These are phyloP conservation scores for Periglandula ipomoeae DNA, from an alignment of 2,329 filamentous ascomycete genomes.

Conservation along the genomic window DNA sequence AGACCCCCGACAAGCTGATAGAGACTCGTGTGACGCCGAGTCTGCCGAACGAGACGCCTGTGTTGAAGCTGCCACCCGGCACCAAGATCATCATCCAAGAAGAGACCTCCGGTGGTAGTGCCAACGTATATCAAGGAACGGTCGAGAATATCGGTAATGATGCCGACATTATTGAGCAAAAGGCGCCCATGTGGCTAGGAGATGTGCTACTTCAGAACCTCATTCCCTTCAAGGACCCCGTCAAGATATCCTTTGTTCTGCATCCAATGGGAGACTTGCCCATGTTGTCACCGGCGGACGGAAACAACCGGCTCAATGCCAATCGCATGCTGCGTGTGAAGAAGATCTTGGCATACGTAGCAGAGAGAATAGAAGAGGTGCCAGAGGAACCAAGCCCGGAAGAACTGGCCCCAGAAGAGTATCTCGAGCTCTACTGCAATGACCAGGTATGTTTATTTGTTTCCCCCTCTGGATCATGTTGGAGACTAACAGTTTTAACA, in stretches of 20 bases:
- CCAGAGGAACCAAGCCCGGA: slow-evolving; percentile 49
- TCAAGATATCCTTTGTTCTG: slow-evolving; percentile 92
- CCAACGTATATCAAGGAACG: slow-evolving; percentile 85
- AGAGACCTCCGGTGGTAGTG: slow-evolving; percentile 57
- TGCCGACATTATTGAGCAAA: slow-evolving; percentile 74
- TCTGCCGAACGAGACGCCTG: slow-evolving; percentile 63
- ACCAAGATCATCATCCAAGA: slow-evolving; percentile 63
- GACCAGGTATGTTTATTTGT: slow-evolving; percentile 56
- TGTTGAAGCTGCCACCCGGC: slow-evolving; percentile 60
- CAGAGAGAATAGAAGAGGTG: slow-evolving; percentile 78
- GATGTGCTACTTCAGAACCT: slow-evolving; percentile 79
- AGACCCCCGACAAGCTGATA: slow-evolving; percentile 43
- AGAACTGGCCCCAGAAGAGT: slow-evolving; percentile 73
- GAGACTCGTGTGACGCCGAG: slow-evolving; percentile 60
- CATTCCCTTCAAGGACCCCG: slow-evolving; percentile 77
- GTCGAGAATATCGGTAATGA: slow-evolving; percentile 70
- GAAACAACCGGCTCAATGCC: slow-evolving; percentile 85
- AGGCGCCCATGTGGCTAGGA: slow-evolving; percentile 84
- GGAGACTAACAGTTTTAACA: slow-evolving; percentile 18
- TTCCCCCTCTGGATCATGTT: too few species aligned
- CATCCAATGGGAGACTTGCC: slow-evolving; percentile 71
- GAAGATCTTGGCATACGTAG: slow-evolving; percentile 88
- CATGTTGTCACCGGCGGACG: slow-evolving; percentile 63
- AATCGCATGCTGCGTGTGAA: slow-evolving; percentile 94
- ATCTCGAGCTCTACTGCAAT: slow-evolving; percentile 91